A percentile compares a stretch with the other conserved stretches of the same genome.
phyloP scores from a whole-genome alignment of 176 grass and related monocot genomes.

The Puccinellia tenuiflora region DNA sequence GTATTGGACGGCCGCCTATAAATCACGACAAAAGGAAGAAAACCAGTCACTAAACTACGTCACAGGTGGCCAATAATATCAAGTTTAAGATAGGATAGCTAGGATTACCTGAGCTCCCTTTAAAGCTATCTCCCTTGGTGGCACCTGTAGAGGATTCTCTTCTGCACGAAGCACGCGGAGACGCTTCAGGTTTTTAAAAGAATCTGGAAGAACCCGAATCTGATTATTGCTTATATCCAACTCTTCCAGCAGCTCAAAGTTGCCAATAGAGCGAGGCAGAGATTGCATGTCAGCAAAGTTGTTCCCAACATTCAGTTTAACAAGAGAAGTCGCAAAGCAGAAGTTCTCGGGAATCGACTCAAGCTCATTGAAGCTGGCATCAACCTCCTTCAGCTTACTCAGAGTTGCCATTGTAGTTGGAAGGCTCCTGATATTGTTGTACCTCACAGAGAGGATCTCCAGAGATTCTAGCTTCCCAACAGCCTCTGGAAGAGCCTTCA shows the following conservation, averaged over 20 bases:
- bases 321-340: constrained; percentile 83
- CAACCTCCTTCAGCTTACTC: constrained; percentile 80
- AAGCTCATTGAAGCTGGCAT: constrained; percentile 93
- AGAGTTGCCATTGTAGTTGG: constrained; percentile 98
- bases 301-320: constrained; percentile 84
- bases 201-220: constrained; percentile 87
- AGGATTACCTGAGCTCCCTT: constrained; percentile 79
- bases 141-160: constrained; percentile 93
- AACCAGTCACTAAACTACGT: constrained; percentile 7
- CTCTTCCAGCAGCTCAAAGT: constrained; percentile 97
- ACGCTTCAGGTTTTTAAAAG: constrained; percentile 60
- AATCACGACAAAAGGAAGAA: constrained; percentile 18
- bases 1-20: constrained; percentile 81
- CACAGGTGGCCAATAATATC: neutral
- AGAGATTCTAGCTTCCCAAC: constrained; percentile 83
- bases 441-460: constrained; percentile 81
- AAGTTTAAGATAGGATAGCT: neutral
- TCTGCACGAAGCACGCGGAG: constrained; percentile 69
- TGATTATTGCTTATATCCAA: constrained; percentile 99
- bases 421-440: constrained; percentile 87
- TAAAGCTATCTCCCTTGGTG: constrained; percentile 83
- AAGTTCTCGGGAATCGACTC: constrained; percentile 91
- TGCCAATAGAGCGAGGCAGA: constrained; percentile 86
- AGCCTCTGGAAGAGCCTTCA: constrained; percentile 93
- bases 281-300: constrained; percentile 88